phyloP scores from a whole-genome alignment of 2,329 filamentous ascomycete genomes.

The Calonectria hongkongensis region DNA sequence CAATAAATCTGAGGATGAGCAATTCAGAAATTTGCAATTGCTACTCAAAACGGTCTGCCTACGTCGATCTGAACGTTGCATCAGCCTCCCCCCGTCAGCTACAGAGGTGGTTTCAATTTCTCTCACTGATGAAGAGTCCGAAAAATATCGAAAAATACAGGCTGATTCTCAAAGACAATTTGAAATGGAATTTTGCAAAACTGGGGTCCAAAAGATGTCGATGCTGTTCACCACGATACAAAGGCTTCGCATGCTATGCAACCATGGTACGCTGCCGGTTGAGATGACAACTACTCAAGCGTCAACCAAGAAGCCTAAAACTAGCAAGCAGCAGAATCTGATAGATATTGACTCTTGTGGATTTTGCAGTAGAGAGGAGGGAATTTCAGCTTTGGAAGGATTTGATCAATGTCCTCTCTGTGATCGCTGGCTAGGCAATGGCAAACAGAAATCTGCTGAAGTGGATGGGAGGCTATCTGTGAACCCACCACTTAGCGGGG shows the following conservation, averaged over 20 bases:
- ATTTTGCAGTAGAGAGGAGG: constrained; percentile 2
- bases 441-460: not conserved
- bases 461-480: not conserved
- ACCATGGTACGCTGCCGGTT: not conserved
- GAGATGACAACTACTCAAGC: not conserved
- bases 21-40: constrained; percentile 4
- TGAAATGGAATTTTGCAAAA: constrained; percentile 11
- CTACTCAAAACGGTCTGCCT: constrained; percentile 6
- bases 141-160: not conserved
- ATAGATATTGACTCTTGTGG: not conserved
- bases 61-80: constrained; percentile 5
- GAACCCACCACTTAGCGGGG: not conserved
- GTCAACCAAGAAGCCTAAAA: not conserved
- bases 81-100: not conserved
- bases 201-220: not conserved
- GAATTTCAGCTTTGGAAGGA: not conserved
- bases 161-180: not conserved
- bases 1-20: not conserved
- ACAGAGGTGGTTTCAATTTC: not conserved
- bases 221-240: constrained; percentile 2
- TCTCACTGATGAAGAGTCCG: not conserved
- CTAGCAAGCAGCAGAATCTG: not conserved
- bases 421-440: not conserved
- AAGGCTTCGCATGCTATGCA: constrained; percentile 9
- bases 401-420: not conserved